Evolutionary conservation across 1,284 basidiomycete genomes (phyloP).

Genomic region (Athelia psychrophila): DNA sequence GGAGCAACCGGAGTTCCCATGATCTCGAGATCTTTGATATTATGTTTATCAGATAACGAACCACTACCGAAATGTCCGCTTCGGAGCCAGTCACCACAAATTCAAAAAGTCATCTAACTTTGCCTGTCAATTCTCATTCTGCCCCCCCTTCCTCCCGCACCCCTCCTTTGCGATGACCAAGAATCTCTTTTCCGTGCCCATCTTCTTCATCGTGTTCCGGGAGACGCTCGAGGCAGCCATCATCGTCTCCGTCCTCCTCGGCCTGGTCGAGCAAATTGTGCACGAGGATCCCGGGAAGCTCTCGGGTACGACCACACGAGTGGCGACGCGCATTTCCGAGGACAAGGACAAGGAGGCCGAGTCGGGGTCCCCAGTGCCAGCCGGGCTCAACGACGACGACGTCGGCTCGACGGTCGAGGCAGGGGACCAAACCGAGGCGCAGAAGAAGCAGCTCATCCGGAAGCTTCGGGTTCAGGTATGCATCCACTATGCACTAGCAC

Average conservation of each 20-base stretch:
- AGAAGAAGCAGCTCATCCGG: slow-evolving; percentile 41
- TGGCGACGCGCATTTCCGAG: neutral
- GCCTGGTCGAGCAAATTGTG: slow-evolving; percentile 80
- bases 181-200: slow-evolving; percentile 74
- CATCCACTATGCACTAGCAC: neutral
- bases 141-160: slow-evolving; percentile 4
- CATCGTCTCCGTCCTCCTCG: slow-evolving; percentile 85
- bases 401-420: slow-evolving; percentile 14
- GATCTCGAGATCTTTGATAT: no score
- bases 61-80: neutral
- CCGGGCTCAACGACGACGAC: neutral
- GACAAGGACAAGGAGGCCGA: neutral
- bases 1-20: no score
- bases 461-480: slow-evolving; percentile 64
- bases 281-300: slow-evolving; percentile 33
- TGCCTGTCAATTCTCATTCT: no score
- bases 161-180: slow-evolving; percentile 42
- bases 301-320: neutral
- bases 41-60: slow-evolving; percentile 4
- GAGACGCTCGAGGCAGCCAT: slow-evolving; percentile 89
- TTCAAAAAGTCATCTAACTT: neutral
- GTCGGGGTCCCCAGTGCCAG: neutral
- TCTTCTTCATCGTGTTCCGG: slow-evolving; percentile 88
- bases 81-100: neutral
- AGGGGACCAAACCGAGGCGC: slow-evolving; percentile 1